Base-by-base conservation (phyloP, 495 filamentous ascomycete species). In the Friedmanniomyces simplex region DNA sequence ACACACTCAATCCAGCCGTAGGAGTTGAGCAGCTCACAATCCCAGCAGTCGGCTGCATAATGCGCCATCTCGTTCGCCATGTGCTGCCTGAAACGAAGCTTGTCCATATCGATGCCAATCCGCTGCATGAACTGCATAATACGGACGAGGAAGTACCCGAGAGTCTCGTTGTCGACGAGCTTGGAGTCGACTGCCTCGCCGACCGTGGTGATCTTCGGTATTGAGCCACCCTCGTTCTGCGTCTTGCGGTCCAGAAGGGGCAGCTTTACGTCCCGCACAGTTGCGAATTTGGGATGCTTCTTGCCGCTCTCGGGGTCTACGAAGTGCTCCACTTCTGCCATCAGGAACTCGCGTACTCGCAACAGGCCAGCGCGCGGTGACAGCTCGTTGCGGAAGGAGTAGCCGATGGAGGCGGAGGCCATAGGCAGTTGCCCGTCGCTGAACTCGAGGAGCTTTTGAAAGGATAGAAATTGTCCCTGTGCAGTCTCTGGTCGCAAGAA, bases 1-100 rank as follows among this genome's bases (percentile, higher is more conserved):
- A 90, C 86, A 67, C 87, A 90, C 74, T 91, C 87, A 50, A 90
- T 84, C 87, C 87, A 91, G 69, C 87, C 87, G 66, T 85, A 82
- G 64, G 82, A 87, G 34, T 84, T 89, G 50, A 80, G 73, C 52
- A 91, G 76, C 68, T 91, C 87, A 21, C 86, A 86, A 71, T 91
- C 87, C 85, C 86, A 89, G 75, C 87, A 91, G 71, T 90, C 87
- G 49, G 79, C 76, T 49, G 87, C 87, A 68, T 91, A 91, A 71
- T 91, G 87, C 24, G 87, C 87, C 87, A 84, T 90, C 75, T 82
- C 83, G 69, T 84, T 85, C 52, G 78, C 77, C 84, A 91, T 89
- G 71, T 91, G 87, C 69, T 91, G 86, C 49, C 87, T 78, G 77
- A 91, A 91, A 25, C 87, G 85, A 36, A 91, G 74, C 74, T 89